These are phyloP conservation scores for Fomitopsis schrenkii DNA, from an alignment of 1,284 basidiomycete species.

Conservation along the genomic window DNA sequence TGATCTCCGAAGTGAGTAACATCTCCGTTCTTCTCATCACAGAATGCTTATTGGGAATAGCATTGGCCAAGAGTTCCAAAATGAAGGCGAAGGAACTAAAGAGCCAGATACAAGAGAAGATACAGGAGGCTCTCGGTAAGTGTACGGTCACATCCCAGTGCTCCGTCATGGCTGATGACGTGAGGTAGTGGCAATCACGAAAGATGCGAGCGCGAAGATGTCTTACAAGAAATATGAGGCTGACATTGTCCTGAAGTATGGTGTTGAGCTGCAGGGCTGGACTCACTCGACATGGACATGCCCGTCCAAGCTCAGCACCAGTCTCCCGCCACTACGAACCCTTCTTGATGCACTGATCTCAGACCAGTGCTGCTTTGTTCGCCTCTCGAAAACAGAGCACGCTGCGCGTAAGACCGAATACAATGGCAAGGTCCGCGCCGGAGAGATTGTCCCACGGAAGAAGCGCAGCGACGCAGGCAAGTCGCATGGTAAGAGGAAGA, in stretches of 20 bases:
- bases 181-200: slow-evolving; percentile 1
- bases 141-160: background rate
- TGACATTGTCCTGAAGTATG: slow-evolving; percentile 2
- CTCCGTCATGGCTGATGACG: background rate
- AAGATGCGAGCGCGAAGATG: slow-evolving; percentile 4
- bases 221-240: slow-evolving; percentile 3
- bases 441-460: background rate
- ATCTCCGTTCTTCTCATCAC: too few relatives aligned
- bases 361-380: background rate
- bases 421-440: background rate
- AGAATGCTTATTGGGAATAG: too few relatives aligned
- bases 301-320: background rate
- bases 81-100: background rate
- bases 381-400: background rate
- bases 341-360: background rate
- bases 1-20: too few relatives aligned
- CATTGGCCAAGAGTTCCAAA: too few relatives aligned
- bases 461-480: slow-evolving; percentile 5
- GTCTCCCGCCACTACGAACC: background rate
- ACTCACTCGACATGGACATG: background rate
- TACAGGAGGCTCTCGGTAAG: background rate
- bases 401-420: background rate
- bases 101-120: background rate
- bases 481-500: background rate
- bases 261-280: slow-evolving; percentile 6